Evolutionary conservation across 768 basidiomycete genomes (phyloP).

Genomic region (Clavulina sp.): DNA sequence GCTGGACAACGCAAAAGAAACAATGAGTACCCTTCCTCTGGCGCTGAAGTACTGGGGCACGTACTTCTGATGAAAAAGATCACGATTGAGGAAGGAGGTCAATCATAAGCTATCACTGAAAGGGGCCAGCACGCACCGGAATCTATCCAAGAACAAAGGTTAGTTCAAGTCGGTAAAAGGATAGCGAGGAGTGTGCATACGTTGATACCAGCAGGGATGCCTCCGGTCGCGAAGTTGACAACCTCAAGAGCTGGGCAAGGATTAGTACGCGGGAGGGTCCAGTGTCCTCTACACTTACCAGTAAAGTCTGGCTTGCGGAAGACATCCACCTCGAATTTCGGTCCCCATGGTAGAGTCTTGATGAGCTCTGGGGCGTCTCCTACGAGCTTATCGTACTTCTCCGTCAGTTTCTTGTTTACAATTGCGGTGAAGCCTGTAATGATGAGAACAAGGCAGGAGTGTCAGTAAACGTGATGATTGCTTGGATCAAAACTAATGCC

Average conservation of each 20-base stretch:
- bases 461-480: background rate
- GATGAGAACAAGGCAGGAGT: background rate
- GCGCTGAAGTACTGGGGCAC: background rate
- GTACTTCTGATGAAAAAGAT: slow-evolving; percentile 5
- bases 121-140: slow-evolving; percentile 28
- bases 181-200: slow-evolving; percentile 25
- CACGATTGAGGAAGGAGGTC: background rate
- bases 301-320: slow-evolving; percentile 76
- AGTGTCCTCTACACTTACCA: background rate
- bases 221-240: slow-evolving; percentile 66
- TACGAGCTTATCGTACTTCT: slow-evolving; percentile 65
- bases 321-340: slow-evolving; percentile 28
- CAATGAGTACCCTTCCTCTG: background rate
- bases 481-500: background rate
- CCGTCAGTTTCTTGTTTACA: slow-evolving; percentile 67
- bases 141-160: slow-evolving; percentile 29
- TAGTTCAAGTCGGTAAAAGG: slow-evolving; percentile 1
- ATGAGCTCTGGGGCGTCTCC: slow-evolving; percentile 60
- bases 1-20: slow-evolving; percentile 27
- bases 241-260: slow-evolving; percentile 52
- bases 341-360: slow-evolving; percentile 73
- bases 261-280: background rate
- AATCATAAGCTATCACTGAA: background rate
- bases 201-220: slow-evolving; percentile 77
- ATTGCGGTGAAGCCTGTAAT: slow-evolving; percentile 68